Conservation (phyloP, 148 eudicot genomes). For the Selenicereus undatus region DNA sequence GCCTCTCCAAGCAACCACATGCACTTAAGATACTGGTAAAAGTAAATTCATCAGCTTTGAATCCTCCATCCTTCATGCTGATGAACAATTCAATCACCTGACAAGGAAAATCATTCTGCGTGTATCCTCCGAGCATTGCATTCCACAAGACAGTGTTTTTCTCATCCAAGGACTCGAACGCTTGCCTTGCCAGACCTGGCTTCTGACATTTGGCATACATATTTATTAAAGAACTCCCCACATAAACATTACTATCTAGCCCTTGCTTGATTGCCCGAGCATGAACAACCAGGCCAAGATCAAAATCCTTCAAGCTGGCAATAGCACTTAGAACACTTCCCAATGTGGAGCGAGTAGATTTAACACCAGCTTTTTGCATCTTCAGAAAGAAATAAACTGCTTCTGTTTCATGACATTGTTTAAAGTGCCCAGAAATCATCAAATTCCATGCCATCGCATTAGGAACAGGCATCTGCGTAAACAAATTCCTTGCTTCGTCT, state of each 20-base stretch:
- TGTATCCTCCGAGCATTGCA: conserved; percentile 83
- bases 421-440: conserved; percentile 80
- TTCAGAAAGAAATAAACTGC: conserved; percentile 49
- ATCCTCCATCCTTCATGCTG: conserved; percentile 49
- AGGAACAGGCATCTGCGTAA: conserved; percentile 54
- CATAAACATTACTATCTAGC: conserved; percentile 72
- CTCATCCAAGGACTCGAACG: conserved; percentile 53
- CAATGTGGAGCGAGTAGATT: conserved; percentile 68
- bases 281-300: conserved; percentile 69
- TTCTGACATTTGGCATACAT: conserved; percentile 83
- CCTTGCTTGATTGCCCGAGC: conserved; percentile 72
- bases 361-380: conserved; percentile 57
- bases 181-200: conserved; percentile 49
- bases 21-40: conserved; percentile 89
- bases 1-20: conserved; percentile 57
- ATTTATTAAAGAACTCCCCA: conserved; percentile 78
- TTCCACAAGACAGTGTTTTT: conserved; percentile 82
- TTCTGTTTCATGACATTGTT: conserved; percentile 49
- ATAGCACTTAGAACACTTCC: conserved; percentile 85
- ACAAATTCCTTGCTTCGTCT: conserved; percentile 57
- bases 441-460: conserved; percentile 76
- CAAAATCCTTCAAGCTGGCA: conserved; percentile 52
- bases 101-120: conserved; percentile 59
- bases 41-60: conserved; percentile 71
- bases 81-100: conserved; percentile 59